Evolutionary conservation across 257 asterid genomes (phyloP), one percentile per base, ranked within the genome.

Genomic region (Galeopsis tetrahit): DNA sequence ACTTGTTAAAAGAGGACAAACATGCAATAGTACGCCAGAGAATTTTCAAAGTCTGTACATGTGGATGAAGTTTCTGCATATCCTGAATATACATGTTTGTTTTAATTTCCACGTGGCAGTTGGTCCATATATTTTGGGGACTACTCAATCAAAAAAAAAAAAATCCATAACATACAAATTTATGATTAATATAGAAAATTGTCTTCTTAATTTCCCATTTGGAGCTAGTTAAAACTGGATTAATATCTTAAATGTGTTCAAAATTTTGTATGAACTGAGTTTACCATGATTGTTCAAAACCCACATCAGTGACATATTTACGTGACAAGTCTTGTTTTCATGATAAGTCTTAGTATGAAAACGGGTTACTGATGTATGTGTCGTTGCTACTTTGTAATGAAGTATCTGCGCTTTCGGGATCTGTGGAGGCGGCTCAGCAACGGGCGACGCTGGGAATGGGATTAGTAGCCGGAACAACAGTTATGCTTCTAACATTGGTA

Each of bases 371-470:
- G 51, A 3, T 58, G 2, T 33, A 55, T n/a, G n/a, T n/a, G n/a
- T n/a, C 61, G 17, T 64, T 56, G 6, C 10, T 6, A 2, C 42
- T 31, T 40, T 52, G 14, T 48, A 15, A 84, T 79, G 33, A 33
- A 88, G 96, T 68, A 43, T 80, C 96, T 17, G 66, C 83, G 9
- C 80, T 89, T 11, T 69, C 83, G 69, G 89, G 87, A 43, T 62
- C 77, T 0, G 38, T 14, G 39, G 89, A 83, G 67, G 86, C 83
- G 2, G 96, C 96, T 57, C 89, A 86, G 70, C 81, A 77, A 49
- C 80, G 85, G 28, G 88, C 84, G 39, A 78, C 81, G 4, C 63
- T 86, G 53, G 88, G 89, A 7, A 83, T 89, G 90, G 96, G 96
- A 31, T 59, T 89, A 71, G 84, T 89, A 1, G 87, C 92, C 0